Percentiles rank a stretch among this genome's conserved stretches.
phyloP scores from a whole-genome alignment of 768 basidiomycete genomes.

The Agaricus sinodeliciosus region DNA sequence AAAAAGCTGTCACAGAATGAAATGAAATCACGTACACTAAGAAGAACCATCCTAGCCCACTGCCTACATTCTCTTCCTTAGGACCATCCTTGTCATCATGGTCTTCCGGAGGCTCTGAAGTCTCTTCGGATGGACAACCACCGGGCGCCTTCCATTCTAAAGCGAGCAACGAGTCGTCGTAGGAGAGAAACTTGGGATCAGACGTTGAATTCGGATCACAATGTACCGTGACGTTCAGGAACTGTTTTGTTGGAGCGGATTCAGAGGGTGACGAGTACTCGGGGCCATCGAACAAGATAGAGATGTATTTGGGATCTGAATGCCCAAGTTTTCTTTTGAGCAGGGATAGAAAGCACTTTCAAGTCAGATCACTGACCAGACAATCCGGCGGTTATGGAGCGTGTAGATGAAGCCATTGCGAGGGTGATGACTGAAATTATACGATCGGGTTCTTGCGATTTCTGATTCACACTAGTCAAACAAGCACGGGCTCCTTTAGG shows the following conservation, averaged over 20 bases:
- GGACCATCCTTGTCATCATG: constrained; percentile 24
- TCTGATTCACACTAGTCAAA: constrained; percentile 60
- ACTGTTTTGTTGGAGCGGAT: constrained; percentile 42
- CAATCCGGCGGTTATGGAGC: constrained; percentile 25
- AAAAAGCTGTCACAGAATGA: neutral
- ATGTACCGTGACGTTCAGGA: constrained; percentile 51
- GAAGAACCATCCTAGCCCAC: constrained; percentile 87
- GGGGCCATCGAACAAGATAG: constrained; percentile 50
- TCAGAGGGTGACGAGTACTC: constrained; percentile 48
- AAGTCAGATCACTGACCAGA: constrained; percentile 29
- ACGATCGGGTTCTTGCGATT: constrained; percentile 46
- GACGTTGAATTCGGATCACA: constrained; percentile 40
- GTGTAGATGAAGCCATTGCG: constrained; percentile 31
- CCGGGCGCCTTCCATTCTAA: constrained; percentile 59
- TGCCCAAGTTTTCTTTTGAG: constrained; percentile 5
- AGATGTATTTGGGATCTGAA: constrained; percentile 50
- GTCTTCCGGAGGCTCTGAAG: constrained; percentile 17
- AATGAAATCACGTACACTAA: constrained; percentile 49
- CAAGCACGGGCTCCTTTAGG: constrained; percentile 64
- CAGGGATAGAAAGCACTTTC: neutral
- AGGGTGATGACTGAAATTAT: constrained; percentile 74
- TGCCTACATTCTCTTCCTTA: constrained; percentile 43
- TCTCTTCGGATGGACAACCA: constrained; percentile 43
- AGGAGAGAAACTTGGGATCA: constrained; percentile 49
- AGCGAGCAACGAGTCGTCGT: constrained; percentile 46